A percentile compares a stretch with the other conserved stretches of the same genome.
These are phyloP conservation scores for Rhizophagus prolifer DNA, from an alignment of 192 early-diverging fungal species.

Conservation along the genomic window DNA sequence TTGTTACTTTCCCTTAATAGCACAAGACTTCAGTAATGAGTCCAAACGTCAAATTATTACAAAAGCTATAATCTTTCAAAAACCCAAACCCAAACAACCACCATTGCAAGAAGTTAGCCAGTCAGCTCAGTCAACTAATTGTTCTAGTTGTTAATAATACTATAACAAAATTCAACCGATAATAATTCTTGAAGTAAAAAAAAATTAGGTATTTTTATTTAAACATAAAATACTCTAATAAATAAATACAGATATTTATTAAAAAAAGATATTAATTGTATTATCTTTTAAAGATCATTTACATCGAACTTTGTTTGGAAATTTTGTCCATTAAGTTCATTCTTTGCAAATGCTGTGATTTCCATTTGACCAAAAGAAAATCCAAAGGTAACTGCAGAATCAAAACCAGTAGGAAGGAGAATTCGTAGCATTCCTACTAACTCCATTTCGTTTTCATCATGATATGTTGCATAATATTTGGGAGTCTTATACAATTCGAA, in stretches of 20 bases:
- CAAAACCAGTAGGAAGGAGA: background rate
- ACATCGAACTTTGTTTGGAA: background rate
- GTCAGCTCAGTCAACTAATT: too few species aligned
- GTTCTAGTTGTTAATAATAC: too few species aligned
- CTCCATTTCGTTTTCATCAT: background rate
- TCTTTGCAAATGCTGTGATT: background rate
- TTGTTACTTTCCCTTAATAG: slow-evolving; percentile 22
- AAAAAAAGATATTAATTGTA: too few species aligned
- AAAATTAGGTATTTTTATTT: too few species aligned
- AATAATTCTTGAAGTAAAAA: too few species aligned
- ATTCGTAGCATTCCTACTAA: background rate
- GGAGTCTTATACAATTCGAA: background rate
- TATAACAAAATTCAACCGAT: too few species aligned
- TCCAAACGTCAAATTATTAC: slow-evolving; percentile 7
- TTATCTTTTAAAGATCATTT: background rate
- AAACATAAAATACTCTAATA: too few species aligned
- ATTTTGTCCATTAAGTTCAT: background rate
- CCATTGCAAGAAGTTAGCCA: too few species aligned
- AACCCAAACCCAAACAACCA: background rate
- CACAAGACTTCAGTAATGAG: background rate
- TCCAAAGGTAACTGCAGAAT: background rate
- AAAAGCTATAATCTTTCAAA: background rate
- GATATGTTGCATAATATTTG: background rate
- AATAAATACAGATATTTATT: too few species aligned
- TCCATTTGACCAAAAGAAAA: background rate